A percentile compares a stretch with the other conserved stretches of the same genome.
Conservation (phyloP, 2,329 filamentous ascomycete genomes). For the Moelleriella libera region DNA sequence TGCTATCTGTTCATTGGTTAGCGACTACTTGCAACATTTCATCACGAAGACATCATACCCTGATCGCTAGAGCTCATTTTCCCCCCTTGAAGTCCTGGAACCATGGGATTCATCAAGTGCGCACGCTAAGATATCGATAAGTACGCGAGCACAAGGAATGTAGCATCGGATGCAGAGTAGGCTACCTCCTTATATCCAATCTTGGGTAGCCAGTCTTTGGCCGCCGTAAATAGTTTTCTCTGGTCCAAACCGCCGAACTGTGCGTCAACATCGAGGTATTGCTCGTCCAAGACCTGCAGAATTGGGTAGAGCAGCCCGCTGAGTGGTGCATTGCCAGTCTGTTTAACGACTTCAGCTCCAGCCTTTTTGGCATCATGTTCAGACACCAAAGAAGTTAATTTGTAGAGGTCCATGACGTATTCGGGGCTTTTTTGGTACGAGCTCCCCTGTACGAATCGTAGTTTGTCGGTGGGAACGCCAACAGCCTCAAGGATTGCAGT, state of each 20-base stretch:
- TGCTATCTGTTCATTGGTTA: constrained; percentile 43
- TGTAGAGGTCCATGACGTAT: constrained; percentile 84
- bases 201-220: constrained; percentile 72
- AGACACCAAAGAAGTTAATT: constrained; percentile 54
- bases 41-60: constrained; percentile 23
- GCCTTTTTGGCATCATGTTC: constrained; percentile 81
- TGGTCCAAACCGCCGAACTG: constrained; percentile 82
- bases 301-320: constrained; percentile 29
- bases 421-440: constrained; percentile 60
- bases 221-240: constrained; percentile 76
- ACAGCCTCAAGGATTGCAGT: constrained; percentile 62
- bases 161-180: neutral
- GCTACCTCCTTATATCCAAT: constrained; percentile 61
- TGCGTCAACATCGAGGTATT: constrained; percentile 74
- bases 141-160: neutral
- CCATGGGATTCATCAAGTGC: constrained; percentile 54
- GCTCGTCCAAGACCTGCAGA: constrained; percentile 80
- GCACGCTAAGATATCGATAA: constrained; percentile 15
- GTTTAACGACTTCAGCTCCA: constrained; percentile 89
- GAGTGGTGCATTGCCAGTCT: constrained; percentile 61
- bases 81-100: constrained; percentile 67
- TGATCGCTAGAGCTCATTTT: constrained; percentile 76
- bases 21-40: too few relatives aligned
- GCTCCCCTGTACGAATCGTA: constrained; percentile 75
- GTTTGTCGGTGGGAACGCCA: constrained; percentile 61